These are phyloP conservation scores for Astragalus membranaceus DNA, from an alignment of 306 rosid species.

Conservation along the genomic window DNA sequence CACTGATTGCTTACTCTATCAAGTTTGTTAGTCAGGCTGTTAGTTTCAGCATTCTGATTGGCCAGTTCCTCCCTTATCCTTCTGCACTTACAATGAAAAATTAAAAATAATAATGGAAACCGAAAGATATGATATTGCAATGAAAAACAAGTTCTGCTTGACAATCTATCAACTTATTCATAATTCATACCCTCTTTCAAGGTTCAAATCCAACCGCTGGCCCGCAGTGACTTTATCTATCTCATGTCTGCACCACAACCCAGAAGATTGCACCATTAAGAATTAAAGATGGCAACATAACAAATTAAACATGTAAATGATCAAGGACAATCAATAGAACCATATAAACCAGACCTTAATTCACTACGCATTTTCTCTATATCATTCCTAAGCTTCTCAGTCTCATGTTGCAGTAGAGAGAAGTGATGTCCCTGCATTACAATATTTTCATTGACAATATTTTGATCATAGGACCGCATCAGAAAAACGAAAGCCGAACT, in stretches of 20 bases:
- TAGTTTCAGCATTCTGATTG: conserved; percentile 82
- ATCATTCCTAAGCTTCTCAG: conserved; percentile 79
- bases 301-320: neutral
- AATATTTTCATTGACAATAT: conserved; percentile 4
- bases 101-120: neutral
- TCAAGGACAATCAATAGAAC: neutral
- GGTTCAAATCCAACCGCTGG: conserved; percentile 93
- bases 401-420: conserved; percentile 86
- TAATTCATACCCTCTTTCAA: conserved; percentile 75
- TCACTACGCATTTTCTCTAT: conserved; percentile 96
- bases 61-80: conserved; percentile 85
- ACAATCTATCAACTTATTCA: neutral
- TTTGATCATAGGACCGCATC: conserved; percentile 4
- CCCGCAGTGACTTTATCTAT: conserved; percentile 94
- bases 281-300: conserved; percentile 3
- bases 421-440: conserved; percentile 81
- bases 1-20: conserved; percentile 57
- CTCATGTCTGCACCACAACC: conserved; percentile 62
- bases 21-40: conserved; percentile 81
- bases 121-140: neutral
- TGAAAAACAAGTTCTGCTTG: conserved; percentile 1
- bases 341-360: conserved; percentile 32
- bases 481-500: neutral
- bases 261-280: neutral
- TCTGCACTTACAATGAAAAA: conserved; percentile 35